phyloP scores from a whole-genome alignment of 208 protist species.

The Naegleria lovaniensis region DNA sequence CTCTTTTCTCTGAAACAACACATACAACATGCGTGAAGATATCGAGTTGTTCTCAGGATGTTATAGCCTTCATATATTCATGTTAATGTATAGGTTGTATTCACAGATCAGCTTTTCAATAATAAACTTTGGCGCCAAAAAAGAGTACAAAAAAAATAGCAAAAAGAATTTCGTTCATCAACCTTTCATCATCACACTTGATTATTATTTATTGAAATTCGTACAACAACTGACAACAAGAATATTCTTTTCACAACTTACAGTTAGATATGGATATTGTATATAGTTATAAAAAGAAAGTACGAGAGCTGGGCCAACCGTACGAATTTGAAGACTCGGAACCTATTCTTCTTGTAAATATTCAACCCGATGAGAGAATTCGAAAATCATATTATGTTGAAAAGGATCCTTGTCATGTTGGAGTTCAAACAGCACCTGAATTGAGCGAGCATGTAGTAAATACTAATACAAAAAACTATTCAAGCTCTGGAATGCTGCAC shows the following conservation, averaged over 20 bases:
- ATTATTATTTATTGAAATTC: neutral
- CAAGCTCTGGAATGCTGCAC: conserved; percentile 78
- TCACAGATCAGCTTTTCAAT: no score
- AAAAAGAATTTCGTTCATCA: no score
- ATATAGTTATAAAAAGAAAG: conserved; percentile 64
- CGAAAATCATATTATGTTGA: conserved; percentile 63
- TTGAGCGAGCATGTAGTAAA: conserved; percentile 85
- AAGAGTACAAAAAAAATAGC: no score
- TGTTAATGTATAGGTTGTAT: no score
- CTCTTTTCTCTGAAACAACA: neutral
- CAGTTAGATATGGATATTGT: neutral
- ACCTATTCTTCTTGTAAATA: conserved; percentile 72
- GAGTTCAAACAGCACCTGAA: conserved; percentile 80
- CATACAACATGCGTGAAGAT: neutral
- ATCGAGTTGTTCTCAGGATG: no score
- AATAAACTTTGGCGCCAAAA: no score
- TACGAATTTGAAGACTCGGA: conserved; percentile 84
- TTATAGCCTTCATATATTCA: no score
- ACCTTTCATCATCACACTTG: no score
- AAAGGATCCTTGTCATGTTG: conserved; percentile 67
- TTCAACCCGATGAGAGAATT: conserved; percentile 61
- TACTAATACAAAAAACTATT: conserved; percentile 80
- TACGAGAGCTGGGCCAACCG: conserved; percentile 78
- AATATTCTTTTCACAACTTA: neutral
- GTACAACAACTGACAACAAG: neutral